Conservation (phyloP, 148 eudicot species). For the Diospyros kaki region DNA sequence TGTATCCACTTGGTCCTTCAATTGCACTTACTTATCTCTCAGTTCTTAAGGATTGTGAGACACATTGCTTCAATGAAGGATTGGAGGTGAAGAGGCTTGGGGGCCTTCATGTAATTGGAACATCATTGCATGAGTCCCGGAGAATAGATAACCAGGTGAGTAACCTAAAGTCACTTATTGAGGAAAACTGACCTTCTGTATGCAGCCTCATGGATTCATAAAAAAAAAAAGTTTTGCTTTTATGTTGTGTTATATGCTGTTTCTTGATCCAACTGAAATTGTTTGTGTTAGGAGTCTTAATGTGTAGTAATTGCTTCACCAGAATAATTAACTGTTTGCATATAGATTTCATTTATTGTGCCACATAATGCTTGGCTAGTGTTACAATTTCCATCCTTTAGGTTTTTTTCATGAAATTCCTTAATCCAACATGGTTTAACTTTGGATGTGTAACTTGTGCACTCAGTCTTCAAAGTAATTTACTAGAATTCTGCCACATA, state of each 20-base stretch:
- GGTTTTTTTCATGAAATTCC: not conserved
- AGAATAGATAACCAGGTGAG: slow-evolving; percentile 97
- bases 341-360: not conserved
- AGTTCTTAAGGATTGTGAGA: slow-evolving; percentile 71
- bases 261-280: not conserved
- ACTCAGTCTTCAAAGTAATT: not conserved
- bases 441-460: not conserved
- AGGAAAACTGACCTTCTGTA: too few species aligned
- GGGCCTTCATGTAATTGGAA: slow-evolving; percentile 98
- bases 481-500: not conserved
- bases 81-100: slow-evolving; percentile 90
- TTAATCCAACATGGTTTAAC: not conserved
- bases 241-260: too few species aligned
- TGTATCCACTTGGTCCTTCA: slow-evolving; percentile 84
- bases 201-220: not conserved
- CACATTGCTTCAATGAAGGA: slow-evolving; percentile 84
- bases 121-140: slow-evolving; percentile 95
- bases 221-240: not conserved
- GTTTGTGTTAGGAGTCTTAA: not conserved
- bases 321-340: not conserved
- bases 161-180: not conserved
- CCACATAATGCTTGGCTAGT: not conserved
- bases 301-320: not conserved
- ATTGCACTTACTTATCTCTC: slow-evolving; percentile 82
- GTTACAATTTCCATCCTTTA: not conserved